Evolutionary conservation across 768 basidiomycete genomes (phyloP), one percentile per base, ranked within the genome.

Genomic region (Trametes punicea): DNA sequence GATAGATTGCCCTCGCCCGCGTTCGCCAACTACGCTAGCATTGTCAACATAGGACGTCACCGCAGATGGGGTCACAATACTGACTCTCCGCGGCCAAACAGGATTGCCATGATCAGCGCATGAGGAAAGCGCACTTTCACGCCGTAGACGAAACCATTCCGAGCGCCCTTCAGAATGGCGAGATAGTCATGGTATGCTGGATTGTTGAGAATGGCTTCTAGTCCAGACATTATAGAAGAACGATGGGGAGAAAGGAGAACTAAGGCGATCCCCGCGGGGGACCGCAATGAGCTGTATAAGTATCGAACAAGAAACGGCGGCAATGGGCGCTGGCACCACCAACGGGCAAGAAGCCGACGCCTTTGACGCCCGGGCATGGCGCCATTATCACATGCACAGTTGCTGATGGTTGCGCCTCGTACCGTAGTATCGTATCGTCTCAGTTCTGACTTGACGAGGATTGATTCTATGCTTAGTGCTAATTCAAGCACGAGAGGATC

Each of bases 91-190:
- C 87, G 81, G 29, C 93, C 93, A 66, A 98, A 98, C 38, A 98
- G 76, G 57, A 97, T 81, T 21, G 93, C 89, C 95, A 98, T 98
- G 46, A 98, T 87, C 26, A 98, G 75, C 1, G 96, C 96, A 80
- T 98, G 96, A 34, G 96, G 96, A 65, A 96, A 95, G 39, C 93
- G 77, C 60, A 96, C 88, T 73, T 93, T 93, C 63, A 87, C 88
- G 33, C 92, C 92, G 64, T 93, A 94, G 8, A 93, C 88, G 57
- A 93, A 81, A 4, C 93, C 93, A 67, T 93, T 93, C 38, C 92
- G 81, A 29, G 93, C 90, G 40, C 97, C 96, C 70, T 99, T 99
- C 68, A 98, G 72, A 64, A 99, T 88, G 23, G 92, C 89, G 41
- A 98, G 82, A 64, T 89, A 85, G 68, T 97, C 94, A 69, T 96